Evolutionary conservation across 1,284 basidiomycete species (phyloP).

Genomic region (Neotropicomus parvogracilis): DNA sequence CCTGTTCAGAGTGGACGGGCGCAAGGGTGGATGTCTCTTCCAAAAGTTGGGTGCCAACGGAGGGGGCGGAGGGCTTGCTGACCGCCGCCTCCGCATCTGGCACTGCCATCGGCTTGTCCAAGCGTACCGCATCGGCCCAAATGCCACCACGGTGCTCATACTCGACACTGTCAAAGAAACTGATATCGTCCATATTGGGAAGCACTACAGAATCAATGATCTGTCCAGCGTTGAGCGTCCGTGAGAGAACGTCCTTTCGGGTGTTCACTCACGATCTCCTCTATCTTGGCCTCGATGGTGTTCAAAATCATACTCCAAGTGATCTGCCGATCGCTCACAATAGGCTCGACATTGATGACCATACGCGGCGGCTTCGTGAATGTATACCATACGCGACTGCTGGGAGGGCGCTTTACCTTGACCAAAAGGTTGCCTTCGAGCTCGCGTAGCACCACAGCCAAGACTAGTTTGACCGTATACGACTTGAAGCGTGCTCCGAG

Average conservation of each 20-base stretch:
- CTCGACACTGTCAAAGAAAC: constrained; percentile 83
- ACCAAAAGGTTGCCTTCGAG: constrained; percentile 89
- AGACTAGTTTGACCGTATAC: constrained; percentile 84
- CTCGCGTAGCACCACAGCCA: constrained; percentile 83
- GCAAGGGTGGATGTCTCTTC: constrained; percentile 24
- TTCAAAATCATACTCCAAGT: constrained; percentile 91
- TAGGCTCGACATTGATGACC: constrained; percentile 86
- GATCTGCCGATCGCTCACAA: constrained; percentile 89
- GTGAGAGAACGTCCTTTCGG: neutral
- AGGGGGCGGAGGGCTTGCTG: neutral
- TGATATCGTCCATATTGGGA: constrained; percentile 97
- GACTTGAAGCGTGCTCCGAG: constrained; percentile 81
- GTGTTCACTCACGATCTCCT: constrained; percentile 73
- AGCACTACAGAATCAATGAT: constrained; percentile 91
- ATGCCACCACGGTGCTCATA: constrained; percentile 82
- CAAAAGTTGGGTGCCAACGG: constrained; percentile 1
- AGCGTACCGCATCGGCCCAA: constrained; percentile 75
- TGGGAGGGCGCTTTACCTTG: constrained; percentile 93
- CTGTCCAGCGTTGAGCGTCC: constrained; percentile 39
- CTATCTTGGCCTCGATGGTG: constrained; percentile 84
- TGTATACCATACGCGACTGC: constrained; percentile 95
- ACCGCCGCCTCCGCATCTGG: constrained; percentile 8
- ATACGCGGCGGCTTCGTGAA: constrained; percentile 92
- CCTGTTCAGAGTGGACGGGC: constrained; percentile 35
- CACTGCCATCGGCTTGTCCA: constrained; percentile 33